Percentiles rank a stretch among this genome's conserved stretches.
phyloP scores from a whole-genome alignment of 1,284 basidiomycete species.

The Taiwanofungus camphoratus region DNA sequence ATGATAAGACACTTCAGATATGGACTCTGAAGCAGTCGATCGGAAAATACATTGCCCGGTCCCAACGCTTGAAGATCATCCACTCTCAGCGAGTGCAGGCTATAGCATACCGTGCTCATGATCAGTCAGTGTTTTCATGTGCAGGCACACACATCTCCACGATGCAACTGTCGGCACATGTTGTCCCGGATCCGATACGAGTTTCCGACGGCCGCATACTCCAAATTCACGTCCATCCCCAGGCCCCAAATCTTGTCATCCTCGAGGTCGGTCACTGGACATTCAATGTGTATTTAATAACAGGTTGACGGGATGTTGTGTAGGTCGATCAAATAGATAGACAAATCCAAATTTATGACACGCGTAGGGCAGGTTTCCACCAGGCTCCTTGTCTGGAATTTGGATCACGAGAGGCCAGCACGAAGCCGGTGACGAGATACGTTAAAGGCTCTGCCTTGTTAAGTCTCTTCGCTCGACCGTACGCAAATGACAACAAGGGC shows the following conservation, averaged over 20 bases:
- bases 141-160: conserved; percentile 28
- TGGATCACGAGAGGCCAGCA: conserved; percentile 23
- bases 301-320: neutral
- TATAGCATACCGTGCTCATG: conserved; percentile 29
- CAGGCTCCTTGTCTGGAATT: conserved; percentile 39
- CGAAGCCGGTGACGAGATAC: conserved; percentile 19
- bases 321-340: conserved; percentile 44
- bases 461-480: conserved; percentile 41
- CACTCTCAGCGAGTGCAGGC: conserved; percentile 30
- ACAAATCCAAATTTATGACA: conserved; percentile 45
- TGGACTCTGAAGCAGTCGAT: conserved; percentile 28
- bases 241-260: conserved; percentile 35
- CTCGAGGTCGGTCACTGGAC: conserved; percentile 37
- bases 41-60: conserved; percentile 13
- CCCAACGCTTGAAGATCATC: conserved; percentile 23
- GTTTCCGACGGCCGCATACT: conserved; percentile 35
- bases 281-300: conserved; percentile 2
- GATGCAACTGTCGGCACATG: conserved; percentile 29
- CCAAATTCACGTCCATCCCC: conserved; percentile 42
- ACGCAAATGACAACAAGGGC: conserved; percentile 31
- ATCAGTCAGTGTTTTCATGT: conserved; percentile 31
- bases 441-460: conserved; percentile 26
- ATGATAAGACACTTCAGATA: conserved; percentile 35
- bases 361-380: conserved; percentile 32
- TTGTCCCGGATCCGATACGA: conserved; percentile 21